Base-by-base conservation (phyloP, 768 basidiomycete species). In the Leucocoprinus birnbaumii region DNA sequence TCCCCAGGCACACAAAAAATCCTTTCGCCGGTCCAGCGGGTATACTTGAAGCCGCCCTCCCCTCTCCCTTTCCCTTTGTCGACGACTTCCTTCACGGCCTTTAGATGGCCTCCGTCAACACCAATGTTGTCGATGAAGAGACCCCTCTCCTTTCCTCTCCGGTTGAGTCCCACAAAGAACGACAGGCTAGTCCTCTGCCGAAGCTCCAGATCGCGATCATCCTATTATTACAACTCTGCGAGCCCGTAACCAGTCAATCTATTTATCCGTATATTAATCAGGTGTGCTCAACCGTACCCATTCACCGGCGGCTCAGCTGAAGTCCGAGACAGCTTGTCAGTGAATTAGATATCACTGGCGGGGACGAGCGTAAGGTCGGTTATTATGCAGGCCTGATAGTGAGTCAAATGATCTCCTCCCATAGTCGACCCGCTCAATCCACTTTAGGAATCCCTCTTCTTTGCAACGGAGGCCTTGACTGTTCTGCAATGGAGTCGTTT, bases 321-420 rank as follows among this genome's bases (percentile, higher is more conserved):
- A 13, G 22, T 11, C 24, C 43, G 13, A 22, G 19, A 45, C 51
- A 87, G 85, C 74, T 87, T 19, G 76, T 87, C 31, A 72, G 78
- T 22, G 85, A 84, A 58, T 71, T 86, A 18, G 83, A 78, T 37
- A 72, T 87, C 25, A 85, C 83, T 3, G 80, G 80, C 19, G 85
- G 85, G 21, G 83, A 87, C 56, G 76, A 82, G 42, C 72, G 74
- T 50, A 83, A 82, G 68, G 80, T 85, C 3, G 86, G 86, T 25
- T 87, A 87, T 60, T 87, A 87, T 63, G 84, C 82, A 22, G 85
- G 84, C 27, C 61, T 87, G 43, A 82, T 86, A 54, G 69, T 85
- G 58, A n/a, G n/a, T n/a, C n/a, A n/a, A n/a, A n/a, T n/a, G n/a
- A 11, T 8, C 6, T 9, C 9, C 21, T 31, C 9, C 46, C 6